phyloP scores from a whole-genome alignment of 2,329 filamentous ascomycete genomes.

The Dothideomycetes sp. region DNA sequence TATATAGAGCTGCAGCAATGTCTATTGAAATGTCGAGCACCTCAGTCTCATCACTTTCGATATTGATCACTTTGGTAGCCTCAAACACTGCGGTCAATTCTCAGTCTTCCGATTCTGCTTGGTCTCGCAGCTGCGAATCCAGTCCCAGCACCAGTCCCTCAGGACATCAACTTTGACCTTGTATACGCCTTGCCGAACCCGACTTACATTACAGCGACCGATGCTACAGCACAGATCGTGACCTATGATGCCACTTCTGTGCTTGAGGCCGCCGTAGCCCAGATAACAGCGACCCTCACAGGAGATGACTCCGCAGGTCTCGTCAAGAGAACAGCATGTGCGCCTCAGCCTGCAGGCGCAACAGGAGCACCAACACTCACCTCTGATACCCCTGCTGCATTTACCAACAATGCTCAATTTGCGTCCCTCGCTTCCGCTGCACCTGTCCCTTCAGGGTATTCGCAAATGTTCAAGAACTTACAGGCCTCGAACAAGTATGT shows the following conservation, averaged over 20 bases:
- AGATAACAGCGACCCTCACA: conserved; percentile 5
- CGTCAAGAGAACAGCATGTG: conserved; percentile 9
- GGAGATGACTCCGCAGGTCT: too few relatives aligned
- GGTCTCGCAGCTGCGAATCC: too few relatives aligned
- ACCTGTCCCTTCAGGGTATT: conserved; percentile 17
- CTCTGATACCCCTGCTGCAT: conserved; percentile 22
- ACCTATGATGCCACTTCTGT: neutral
- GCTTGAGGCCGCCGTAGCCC: conserved; percentile 1
- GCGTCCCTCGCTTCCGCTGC: conserved; percentile 15
- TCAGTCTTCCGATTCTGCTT: too few relatives aligned
- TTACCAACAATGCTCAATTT: conserved; percentile 12
- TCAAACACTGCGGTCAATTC: too few relatives aligned
- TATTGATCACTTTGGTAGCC: too few relatives aligned
- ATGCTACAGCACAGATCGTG: conserved; percentile 3
- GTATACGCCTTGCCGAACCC: conserved; percentile 4
- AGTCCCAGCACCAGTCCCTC: conserved; percentile 2
- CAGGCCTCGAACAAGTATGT: conserved; percentile 8
- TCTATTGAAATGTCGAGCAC: too few relatives aligned
- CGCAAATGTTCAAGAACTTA: conserved; percentile 16
- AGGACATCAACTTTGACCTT: conserved; percentile 4
- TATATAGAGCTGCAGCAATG: too few relatives aligned
- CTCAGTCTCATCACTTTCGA: too few relatives aligned
- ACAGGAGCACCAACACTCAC: conserved; percentile 4
- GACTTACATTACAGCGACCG: neutral
- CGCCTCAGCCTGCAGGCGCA: conserved; percentile 9